Evolutionary conservation across 192 early-diverging fungal genomes (phyloP).

Genomic region (Coemansia sp.): DNA sequence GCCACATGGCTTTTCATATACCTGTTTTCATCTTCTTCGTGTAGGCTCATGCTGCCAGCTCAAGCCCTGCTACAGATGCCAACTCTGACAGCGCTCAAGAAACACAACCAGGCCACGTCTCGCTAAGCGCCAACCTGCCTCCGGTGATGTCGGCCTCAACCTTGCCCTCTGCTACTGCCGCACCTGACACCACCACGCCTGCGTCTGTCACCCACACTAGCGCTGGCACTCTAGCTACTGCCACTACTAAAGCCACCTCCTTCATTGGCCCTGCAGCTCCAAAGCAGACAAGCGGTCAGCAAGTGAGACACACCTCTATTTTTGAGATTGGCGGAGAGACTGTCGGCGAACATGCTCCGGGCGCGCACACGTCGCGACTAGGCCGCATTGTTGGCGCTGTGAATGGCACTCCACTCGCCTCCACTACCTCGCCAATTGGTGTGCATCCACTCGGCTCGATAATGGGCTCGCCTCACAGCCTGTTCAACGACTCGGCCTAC

Average conservation of each 20-base stretch:
- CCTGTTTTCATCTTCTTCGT: neutral
- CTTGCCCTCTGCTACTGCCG: neutral
- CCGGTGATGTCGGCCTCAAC: neutral
- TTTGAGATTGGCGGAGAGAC: slow-evolving; percentile 54
- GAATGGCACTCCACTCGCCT: slow-evolving; percentile 15
- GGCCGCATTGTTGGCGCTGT: slow-evolving; percentile 12
- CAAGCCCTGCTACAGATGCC: neutral
- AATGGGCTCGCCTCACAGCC: slow-evolving; percentile 42
- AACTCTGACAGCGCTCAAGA: neutral
- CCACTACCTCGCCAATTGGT: slow-evolving; percentile 40
- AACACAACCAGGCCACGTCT: neutral
- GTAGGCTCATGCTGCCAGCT: neutral
- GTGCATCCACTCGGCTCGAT: slow-evolving; percentile 42
- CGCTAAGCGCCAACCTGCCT: neutral
- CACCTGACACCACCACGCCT: neutral
- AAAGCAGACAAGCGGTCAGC: slow-evolving; percentile 10
- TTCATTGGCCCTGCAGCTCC: slow-evolving; percentile 20
- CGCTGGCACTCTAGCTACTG: slow-evolving; percentile 10
- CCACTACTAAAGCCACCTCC: slow-evolving; percentile 17
- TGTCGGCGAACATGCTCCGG: slow-evolving; percentile 19
- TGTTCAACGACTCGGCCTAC: slow-evolving; percentile 41
- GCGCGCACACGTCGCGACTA: slow-evolving; percentile 17
- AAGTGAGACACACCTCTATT: slow-evolving; percentile 33
- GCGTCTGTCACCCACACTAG: slow-evolving; percentile 4
- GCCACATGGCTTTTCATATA: slow-evolving; percentile 1